Conservation (phyloP, 495 filamentous ascomycete genomes). For the Talaromyces trachyspermus region DNA sequence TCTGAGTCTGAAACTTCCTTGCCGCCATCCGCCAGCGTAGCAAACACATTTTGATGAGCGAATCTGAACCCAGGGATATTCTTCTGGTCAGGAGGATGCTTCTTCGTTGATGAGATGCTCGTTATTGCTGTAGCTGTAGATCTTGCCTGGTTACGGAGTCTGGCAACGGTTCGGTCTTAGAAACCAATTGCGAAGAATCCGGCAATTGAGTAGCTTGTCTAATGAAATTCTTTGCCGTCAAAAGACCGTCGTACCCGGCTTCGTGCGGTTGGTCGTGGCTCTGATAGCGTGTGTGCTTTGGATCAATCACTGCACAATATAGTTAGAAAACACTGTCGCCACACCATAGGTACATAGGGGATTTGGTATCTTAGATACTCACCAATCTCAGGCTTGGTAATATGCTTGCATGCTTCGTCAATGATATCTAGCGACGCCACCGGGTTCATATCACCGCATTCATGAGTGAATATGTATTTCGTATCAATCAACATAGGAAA, state of each 20-base stretch:
- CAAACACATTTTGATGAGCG: slow-evolving; percentile 1
- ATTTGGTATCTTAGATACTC: too few species aligned
- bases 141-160: background rate
- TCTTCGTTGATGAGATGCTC: background rate
- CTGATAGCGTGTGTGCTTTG: slow-evolving; percentile 42
- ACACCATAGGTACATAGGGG: too few species aligned
- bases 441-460: slow-evolving; percentile 43
- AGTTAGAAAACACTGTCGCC: background rate
- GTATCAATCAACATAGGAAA: slow-evolving; percentile 73
- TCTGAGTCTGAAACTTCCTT: slow-evolving; percentile 1
- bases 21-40: background rate
- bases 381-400: slow-evolving; percentile 42
- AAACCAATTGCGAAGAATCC: too few species aligned
- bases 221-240: slow-evolving; percentile 60
- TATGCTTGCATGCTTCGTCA: slow-evolving; percentile 28
- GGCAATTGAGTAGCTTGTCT: slow-evolving; percentile 50
- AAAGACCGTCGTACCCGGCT: slow-evolving; percentile 67
- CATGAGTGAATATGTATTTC: slow-evolving; percentile 62
- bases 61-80: background rate
- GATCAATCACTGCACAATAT: slow-evolving; percentile 24
- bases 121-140: background rate
- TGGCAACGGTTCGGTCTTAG: too few species aligned
- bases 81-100: too few species aligned
- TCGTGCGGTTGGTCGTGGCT: slow-evolving; percentile 44
- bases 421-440: slow-evolving; percentile 45